Base-by-base conservation (phyloP, 2,329 filamentous ascomycete genomes). In the Teratosphaeria gauchensis region DNA sequence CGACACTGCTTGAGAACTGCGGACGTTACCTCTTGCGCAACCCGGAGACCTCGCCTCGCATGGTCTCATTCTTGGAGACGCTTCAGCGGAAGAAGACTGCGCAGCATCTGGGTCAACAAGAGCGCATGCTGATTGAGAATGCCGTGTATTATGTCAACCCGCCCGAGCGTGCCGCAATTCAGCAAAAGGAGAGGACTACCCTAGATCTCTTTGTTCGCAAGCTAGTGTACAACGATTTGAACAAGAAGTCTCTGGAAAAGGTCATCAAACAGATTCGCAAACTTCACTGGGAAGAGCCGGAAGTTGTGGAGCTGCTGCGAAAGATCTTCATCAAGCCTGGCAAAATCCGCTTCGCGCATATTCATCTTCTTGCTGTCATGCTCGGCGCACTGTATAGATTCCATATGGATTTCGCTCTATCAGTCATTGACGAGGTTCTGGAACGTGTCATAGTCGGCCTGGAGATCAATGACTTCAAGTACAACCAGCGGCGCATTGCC, bases 121-220 rank as follows among this genome's bases (percentile, higher is more conserved):
- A 99, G 74, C 88, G 92, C 46, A 97, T 99, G 92, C 84, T 97
- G 32, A 94, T 99, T 59, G 94, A 99, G 73, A 99, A 99, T 71
- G 94, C 94, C 3, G 85, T 96, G 59, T 99, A 99, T 75, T 97
- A 96, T 66, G 94, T 99, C 58, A 94, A 97, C 68, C 94, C 94
- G 14, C 95, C 94, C 0, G 88, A 95, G 71, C 85, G 94, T 61
- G 89, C 92, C 33, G 92, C 94, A 0, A 96, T 99, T 57, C 88
- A 95, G 73, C 92, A 97, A 71, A 99, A 97, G 73, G 94, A 99
- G 74, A 84, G 94, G 53, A 95, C 91, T 0, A 92, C 94, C 0
- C 88, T 94, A 71, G 92, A 99, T 65, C 80, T 95, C 30, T 99
- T 95, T 71, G 85, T 99, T 60, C 88, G 92, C 54, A 95, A 96